Evolutionary conservation across 1,284 basidiomycete species (phyloP), one percentile per base, ranked within the genome.

Genomic region (Sporisorium exsertum): DNA sequence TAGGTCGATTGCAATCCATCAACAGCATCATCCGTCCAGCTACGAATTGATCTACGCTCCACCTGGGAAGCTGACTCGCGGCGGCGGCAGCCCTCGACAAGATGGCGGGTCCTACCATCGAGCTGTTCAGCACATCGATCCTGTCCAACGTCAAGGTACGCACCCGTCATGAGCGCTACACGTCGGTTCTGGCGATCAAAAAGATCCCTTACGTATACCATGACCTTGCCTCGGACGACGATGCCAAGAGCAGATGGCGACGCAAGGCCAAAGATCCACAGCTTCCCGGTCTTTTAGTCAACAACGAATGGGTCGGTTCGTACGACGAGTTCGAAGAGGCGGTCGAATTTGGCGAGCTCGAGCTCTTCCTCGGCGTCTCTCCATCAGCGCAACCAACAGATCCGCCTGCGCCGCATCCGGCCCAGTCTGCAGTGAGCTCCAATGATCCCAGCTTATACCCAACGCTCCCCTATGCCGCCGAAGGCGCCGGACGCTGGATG

Each of bases 101-200:
- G 29, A 72, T 72, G 69, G 42, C 60, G n/a, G 40, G 62, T 13
- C 60, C 75, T 16, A 72, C 75, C 3, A 77, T 85, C 32, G 84
- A 85, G 70, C 80, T 85, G n/a, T 85, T 85, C 72, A 82, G 78
- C 64, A 85, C 84, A 26, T 84, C 82, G 33, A 85, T 85, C 58
- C 72, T 84, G 26, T 79, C 78, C 54, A 84, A 85, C 56, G 81
- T 82, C 66, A 78, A 78, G 51, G 75, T 83, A 2, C 72, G 84
- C 32, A 62, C 68, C 18, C 72, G 82, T 9, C 83, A 85, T 58
- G 84, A 85, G 47, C 78, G 84, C n/a, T 85, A 64, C 58, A 68
- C 80, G 0, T 63, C 67, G 26, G 83, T 85, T 12, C 59, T 85
- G 9, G 59, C 57, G 47, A 79, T 81, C 66, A 80, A 81, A 37